Conservation (phyloP, 108 stramenopile genomes). For the Nitzschia palea region DNA sequence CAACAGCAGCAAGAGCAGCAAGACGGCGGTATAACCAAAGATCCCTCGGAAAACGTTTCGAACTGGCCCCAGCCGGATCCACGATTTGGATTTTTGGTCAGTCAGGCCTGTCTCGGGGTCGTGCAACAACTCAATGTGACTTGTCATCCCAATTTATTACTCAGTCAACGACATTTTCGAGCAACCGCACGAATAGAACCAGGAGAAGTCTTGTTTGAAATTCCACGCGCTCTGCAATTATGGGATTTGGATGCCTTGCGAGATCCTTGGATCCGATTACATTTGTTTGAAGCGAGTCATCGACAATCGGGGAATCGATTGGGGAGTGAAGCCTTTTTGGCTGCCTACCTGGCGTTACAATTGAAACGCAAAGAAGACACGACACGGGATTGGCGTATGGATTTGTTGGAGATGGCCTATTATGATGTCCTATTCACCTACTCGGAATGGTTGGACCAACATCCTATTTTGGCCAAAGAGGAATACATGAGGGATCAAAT, state of each 20-base stretch:
- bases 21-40: too few relatives aligned
- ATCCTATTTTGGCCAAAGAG: slow-evolving; percentile 42
- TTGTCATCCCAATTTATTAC: slow-evolving; percentile 18
- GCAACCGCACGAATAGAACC: slow-evolving; percentile 32
- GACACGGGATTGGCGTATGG: slow-evolving; percentile 1
- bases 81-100: slow-evolving; percentile 12
- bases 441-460: slow-evolving; percentile 50
- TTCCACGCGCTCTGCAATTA: slow-evolving; percentile 74
- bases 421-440: slow-evolving; percentile 50
- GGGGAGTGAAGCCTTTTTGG: slow-evolving; percentile 69
- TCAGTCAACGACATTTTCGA: slow-evolving; percentile 14
- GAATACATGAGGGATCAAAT: slow-evolving; percentile 38
- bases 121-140: neutral
- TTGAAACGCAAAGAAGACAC: slow-evolving; percentile 4
- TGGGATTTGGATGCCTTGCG: slow-evolving; percentile 85
- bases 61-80: slow-evolving; percentile 16
- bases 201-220: slow-evolving; percentile 51
- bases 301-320: slow-evolving; percentile 51
- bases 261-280: slow-evolving; percentile 49
- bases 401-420: slow-evolving; percentile 17
- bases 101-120: slow-evolving; percentile 14
- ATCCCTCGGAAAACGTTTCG: neutral
- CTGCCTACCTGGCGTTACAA: slow-evolving; percentile 51
- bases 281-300: slow-evolving; percentile 63
- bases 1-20: too few relatives aligned